Evolutionary conservation across 306 rosid species (phyloP), one percentile per base, ranked within the genome.

Genomic region (Benincasa hispida): DNA sequence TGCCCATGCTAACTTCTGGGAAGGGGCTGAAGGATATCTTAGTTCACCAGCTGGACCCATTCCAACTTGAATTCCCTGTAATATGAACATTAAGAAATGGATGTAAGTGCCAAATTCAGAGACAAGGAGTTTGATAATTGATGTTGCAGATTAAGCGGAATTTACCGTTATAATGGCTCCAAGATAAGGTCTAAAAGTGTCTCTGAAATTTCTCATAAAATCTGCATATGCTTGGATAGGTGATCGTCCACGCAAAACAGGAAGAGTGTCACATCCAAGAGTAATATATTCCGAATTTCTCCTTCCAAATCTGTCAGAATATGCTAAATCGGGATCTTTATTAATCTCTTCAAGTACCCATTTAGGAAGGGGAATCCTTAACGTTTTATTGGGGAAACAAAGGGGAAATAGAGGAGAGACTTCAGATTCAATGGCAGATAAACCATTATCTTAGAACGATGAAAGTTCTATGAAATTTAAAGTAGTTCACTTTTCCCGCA

Each of bases 1-100:
- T 75, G 85, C 78, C 88, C 84, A 61, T 80, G 80, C 63, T 19
- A 86, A 84, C 79, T 85, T 87, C 65, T 69, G 90, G 48, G 70
- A 51, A 81, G 89, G 85, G 76, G 84, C 53, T 53, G 91, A 86
- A 78, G 98, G 98, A 83, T 91, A 93, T 84, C 97, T 87, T 62
- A 93, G 79, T 80, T 93, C 98, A 85, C 98, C 93, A 58, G 82
- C 91, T 62, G 96, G 98, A 81, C 98, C 97, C 97, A 93, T 86
- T 80, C 97, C 98, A 76, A 93, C 82, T 84, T 85, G 97, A 77
- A 91, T 87, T 77, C 96, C 96, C 98, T 93, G 86, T 74, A 82
- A 80, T 56, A 76, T 41, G 19, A 82, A 51, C 62, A 73, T 30
- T 25, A 73, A 28, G 12, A 72, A 15, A 72, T 42, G 19, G 2